Conservation (phyloP, 2,329 filamentous ascomycete genomes). For the Reticulascus tulasneorum region DNA sequence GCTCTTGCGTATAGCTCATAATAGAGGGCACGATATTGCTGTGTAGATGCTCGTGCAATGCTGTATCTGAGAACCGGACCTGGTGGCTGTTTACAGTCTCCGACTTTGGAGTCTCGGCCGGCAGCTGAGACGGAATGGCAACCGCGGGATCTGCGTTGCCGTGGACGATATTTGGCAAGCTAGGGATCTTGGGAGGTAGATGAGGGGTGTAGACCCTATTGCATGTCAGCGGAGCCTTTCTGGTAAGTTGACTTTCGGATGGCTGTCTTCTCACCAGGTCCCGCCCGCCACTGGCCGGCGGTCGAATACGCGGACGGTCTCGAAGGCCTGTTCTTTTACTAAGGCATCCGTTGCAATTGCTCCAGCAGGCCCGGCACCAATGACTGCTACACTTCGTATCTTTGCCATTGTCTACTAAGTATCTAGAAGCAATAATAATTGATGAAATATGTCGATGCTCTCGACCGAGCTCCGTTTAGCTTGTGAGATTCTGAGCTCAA, state of each 20-base stretch:
- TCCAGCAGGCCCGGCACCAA: slow-evolving; percentile 54
- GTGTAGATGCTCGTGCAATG: slow-evolving; percentile 54
- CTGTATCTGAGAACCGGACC: slow-evolving; percentile 46
- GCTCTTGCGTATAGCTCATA: slow-evolving; percentile 55
- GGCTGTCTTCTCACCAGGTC: slow-evolving; percentile 41
- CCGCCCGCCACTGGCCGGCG: slow-evolving; percentile 50
- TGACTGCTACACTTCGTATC: slow-evolving; percentile 42
- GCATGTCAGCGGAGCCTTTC: background rate
- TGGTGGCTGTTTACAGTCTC: slow-evolving; percentile 28
- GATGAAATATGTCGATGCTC: too few relatives aligned
- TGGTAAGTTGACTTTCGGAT: too few relatives aligned
- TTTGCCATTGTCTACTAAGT: background rate
- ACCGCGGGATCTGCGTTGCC: slow-evolving; percentile 41
- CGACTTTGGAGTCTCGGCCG: slow-evolving; percentile 33
- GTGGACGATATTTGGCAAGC: slow-evolving; percentile 28
- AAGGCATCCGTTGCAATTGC: slow-evolving; percentile 55
- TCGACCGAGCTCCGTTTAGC: background rate
- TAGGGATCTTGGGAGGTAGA: slow-evolving; percentile 24
- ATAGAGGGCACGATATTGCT: slow-evolving; percentile 53
- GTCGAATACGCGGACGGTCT: slow-evolving; percentile 55
- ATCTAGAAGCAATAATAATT: background rate
- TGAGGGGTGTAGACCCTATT: slow-evolving; percentile 30
- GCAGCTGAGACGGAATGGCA: slow-evolving; percentile 36
- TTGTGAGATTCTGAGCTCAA: background rate
- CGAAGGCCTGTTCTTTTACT: slow-evolving; percentile 50